Evolutionary conservation across 169 alveolate genomes (phyloP).

Genomic region (Miamiensis avidus): DNA sequence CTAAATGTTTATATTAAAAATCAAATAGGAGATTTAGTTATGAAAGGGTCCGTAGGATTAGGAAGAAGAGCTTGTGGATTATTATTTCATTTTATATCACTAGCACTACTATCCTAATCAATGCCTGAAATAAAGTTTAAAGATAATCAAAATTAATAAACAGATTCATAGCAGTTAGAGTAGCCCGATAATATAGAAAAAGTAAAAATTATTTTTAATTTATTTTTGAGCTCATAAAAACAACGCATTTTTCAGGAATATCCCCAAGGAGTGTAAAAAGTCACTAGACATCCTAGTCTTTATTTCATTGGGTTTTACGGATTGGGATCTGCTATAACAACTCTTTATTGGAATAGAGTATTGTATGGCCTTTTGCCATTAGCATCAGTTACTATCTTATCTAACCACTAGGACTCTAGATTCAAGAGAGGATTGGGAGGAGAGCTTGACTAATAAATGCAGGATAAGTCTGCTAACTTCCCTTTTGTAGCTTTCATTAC

Average conservation of each 20-base stretch:
- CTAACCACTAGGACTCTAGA: not conserved
- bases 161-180: too few relatives aligned
- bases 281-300: not conserved
- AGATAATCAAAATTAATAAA: too few relatives aligned
- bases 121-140: too few relatives aligned
- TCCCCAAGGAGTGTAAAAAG: not conserved
- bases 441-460: not conserved
- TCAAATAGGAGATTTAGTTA: not conserved
- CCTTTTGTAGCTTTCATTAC: not conserved
- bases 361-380: not conserved
- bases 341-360: not conserved
- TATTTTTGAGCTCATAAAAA: too few relatives aligned
- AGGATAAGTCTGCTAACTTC: not conserved
- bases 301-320: not conserved
- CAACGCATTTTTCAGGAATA: not conserved
- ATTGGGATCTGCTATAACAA: not conserved
- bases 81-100: too few relatives aligned
- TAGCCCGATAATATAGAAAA: not conserved
- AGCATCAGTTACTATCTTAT: not conserved
- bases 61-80: not conserved
- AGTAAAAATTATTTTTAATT: too few relatives aligned
- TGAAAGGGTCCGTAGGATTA: not conserved
- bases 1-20: too few relatives aligned
- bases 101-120: too few relatives aligned
- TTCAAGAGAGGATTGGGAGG: not conserved